Conservation (phyloP, 805 yeast genomes). For the Zygosaccharomyces siamensis region DNA sequence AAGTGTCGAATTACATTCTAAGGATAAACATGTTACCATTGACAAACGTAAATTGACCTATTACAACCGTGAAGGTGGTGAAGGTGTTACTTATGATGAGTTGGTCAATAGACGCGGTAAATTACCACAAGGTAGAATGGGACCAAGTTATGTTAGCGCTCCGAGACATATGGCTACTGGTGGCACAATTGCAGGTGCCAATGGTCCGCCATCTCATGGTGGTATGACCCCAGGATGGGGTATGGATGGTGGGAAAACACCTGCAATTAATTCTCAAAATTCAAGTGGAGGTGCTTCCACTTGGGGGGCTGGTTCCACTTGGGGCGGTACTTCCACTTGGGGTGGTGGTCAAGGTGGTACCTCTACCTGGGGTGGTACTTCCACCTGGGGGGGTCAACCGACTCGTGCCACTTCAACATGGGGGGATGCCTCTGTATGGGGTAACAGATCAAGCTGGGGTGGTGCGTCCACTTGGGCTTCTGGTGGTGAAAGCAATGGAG, state of each 20-base stretch:
- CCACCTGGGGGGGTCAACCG: conserved; percentile 41
- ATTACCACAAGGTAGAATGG: conserved; percentile 35
- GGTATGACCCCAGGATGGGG: conserved; percentile 53
- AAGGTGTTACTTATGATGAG: conserved; percentile 71
- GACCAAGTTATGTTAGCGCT: conserved; percentile 35
- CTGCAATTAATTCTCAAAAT: conserved; percentile 36
- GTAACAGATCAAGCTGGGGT: conserved; percentile 39
- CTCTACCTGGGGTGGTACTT: conserved; percentile 37
- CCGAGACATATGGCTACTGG: conserved; percentile 35
- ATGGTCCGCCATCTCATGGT: conserved; percentile 35
- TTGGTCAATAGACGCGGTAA: conserved; percentile 52
- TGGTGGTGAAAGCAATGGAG: conserved; percentile 37
- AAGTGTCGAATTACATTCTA: conserved; percentile 89
- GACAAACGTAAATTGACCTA: conserved; percentile 75
- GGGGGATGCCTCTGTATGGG: conserved; percentile 37
- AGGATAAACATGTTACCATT: conserved; percentile 80
- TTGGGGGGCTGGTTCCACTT: conserved; percentile 38
- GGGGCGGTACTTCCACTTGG: conserved; percentile 44
- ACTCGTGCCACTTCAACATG: conserved; percentile 36
- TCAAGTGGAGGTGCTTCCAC: conserved; percentile 30
- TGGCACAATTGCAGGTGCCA: conserved; percentile 30
- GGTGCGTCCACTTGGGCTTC: conserved; percentile 47
- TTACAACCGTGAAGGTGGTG: conserved; percentile 57
- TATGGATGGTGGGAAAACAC: conserved; percentile 48
- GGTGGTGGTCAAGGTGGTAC: conserved; percentile 30